phyloP scores from a whole-genome alignment of 106 monocot genomes.

The Acanthochlamys bracteata region DNA sequence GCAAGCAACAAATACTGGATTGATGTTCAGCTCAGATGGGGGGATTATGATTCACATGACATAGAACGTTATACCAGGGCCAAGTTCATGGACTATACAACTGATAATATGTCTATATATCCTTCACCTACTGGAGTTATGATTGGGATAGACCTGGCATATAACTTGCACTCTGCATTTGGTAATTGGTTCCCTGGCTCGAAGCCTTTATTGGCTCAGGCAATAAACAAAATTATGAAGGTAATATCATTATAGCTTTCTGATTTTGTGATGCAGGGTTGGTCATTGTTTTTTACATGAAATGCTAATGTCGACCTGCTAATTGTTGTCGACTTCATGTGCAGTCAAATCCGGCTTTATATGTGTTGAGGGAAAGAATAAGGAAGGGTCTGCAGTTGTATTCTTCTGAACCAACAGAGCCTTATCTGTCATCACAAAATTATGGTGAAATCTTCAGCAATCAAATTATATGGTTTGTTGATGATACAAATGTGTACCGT shows the following conservation, averaged over 20 bases:
- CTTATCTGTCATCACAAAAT: constrained; percentile 97
- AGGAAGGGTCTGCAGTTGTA: constrained; percentile 97
- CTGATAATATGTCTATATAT: constrained; percentile 99
- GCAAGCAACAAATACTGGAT: constrained; percentile 99
- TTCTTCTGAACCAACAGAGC: constrained; percentile 99
- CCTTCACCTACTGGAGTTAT: constrained; percentile 99
- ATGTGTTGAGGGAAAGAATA: constrained; percentile 94
- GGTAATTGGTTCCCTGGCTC: constrained; percentile 99
- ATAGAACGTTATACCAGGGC: constrained; percentile 99
- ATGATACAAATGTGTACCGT: constrained; percentile 98
- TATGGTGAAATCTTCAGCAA: constrained; percentile 99
- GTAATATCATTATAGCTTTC: constrained; percentile 25
- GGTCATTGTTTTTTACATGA: not conserved
- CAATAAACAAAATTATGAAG: constrained; percentile 99
- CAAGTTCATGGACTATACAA: constrained; percentile 99
- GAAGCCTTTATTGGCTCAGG: constrained; percentile 92
- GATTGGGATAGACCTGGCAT: constrained; percentile 97
- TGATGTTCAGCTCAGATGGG: constrained; percentile 98
- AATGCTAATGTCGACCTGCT: not conserved
- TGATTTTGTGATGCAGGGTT: not conserved
- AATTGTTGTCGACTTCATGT: not conserved
- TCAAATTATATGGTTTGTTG: constrained; percentile 99
- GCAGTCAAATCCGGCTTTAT: constrained; percentile 97
- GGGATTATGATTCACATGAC: constrained; percentile 99
- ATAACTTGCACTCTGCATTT: constrained; percentile 99